Evolutionary conservation across 495 filamentous ascomycete species (phyloP), one percentile per base, ranked within the genome.

Genomic region (Penicillium waksmanii): DNA sequence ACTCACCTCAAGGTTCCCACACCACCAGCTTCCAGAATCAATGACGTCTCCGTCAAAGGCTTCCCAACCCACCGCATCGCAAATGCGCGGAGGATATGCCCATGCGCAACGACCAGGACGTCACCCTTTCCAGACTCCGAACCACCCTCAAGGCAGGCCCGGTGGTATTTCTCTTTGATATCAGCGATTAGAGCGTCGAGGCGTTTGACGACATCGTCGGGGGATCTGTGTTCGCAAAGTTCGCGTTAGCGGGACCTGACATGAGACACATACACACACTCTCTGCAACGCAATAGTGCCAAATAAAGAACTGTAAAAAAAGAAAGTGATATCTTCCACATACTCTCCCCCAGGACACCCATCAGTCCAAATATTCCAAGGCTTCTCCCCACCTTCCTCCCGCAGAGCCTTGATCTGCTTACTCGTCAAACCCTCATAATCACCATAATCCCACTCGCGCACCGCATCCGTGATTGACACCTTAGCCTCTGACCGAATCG

Each of bases 371-470:
- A 96, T 95, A 77, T 94, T 87, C 85, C 90, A 96, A 33, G 68
- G 56, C 3, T 74, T 66, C 46, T 74, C 51, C 1, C 75, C 77
- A 7, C 65, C 65, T 62, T 72, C 42, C 40, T 25, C 65, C 34
- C 92, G 79, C 54, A 80, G 57, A 53, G 83, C 77, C 23, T 81
- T 68, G 66, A 98, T 97, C 66, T 90, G 73, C 15, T 82, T 71
- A 55, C 83, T 88, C 7, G 90, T 96, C 71, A 96, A 84, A 2
- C 95, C 95, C 71, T 98, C 95, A 69, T 98, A 98, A 61, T 89
- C 85, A 11, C 95, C 95, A 65, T 98, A 98, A 74, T 96, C 91
- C 94, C 94, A 98, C 70, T 98, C 94, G 12, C 89, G 82, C 27
- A 97, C 86, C 50, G 89, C 86, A 58, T 93, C 84, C 0, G 90